Conservation (phyloP, 1,284 basidiomycete genomes). For the Ganoderma lucidum region DNA sequence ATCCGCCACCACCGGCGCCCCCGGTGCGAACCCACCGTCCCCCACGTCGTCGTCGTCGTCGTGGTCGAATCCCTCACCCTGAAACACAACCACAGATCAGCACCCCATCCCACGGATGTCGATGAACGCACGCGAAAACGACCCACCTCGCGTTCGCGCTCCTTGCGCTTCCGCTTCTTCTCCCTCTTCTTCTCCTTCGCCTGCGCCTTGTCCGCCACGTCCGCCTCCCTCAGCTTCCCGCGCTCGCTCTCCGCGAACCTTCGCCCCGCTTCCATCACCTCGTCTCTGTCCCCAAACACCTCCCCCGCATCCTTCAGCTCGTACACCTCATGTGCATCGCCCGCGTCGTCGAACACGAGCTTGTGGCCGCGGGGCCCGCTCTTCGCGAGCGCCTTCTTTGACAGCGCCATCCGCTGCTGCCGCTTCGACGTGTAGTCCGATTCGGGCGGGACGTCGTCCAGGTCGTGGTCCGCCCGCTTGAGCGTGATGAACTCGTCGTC, state of each 20-base stretch:
- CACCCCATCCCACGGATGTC: neutral
- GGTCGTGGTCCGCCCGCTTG: conserved; percentile 88
- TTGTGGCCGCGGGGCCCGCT: conserved; percentile 71
- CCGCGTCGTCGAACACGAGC: conserved; percentile 89
- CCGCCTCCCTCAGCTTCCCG: conserved; percentile 73
- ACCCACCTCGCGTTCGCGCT: conserved; percentile 78
- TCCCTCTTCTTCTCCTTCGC: conserved; percentile 90
- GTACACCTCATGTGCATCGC: conserved; percentile 80
- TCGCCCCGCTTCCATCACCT: conserved; percentile 72
- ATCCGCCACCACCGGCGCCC: conserved; percentile 42
- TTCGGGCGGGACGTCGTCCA: conserved; percentile 54
- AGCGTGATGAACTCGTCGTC: conserved; percentile 94
- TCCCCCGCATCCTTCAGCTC: conserved; percentile 80
- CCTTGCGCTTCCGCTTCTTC: conserved; percentile 86
- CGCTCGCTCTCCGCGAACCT: conserved; percentile 80
- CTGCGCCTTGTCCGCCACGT: conserved; percentile 81
- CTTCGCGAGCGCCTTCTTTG: conserved; percentile 81
- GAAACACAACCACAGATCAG: neutral
- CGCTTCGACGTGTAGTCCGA: conserved; percentile 59
- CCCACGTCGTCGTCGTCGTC: conserved; percentile 39
- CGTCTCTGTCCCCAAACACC: conserved; percentile 67
- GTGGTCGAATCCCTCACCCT: conserved; percentile 31
- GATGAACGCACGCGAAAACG: conserved; percentile 17
- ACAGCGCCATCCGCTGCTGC: conserved; percentile 75
- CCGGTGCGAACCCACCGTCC: conserved; percentile 28